Evolutionary conservation across 495 filamentous ascomycete genomes (phyloP).

Genomic region (Delitschia confertaspora): DNA sequence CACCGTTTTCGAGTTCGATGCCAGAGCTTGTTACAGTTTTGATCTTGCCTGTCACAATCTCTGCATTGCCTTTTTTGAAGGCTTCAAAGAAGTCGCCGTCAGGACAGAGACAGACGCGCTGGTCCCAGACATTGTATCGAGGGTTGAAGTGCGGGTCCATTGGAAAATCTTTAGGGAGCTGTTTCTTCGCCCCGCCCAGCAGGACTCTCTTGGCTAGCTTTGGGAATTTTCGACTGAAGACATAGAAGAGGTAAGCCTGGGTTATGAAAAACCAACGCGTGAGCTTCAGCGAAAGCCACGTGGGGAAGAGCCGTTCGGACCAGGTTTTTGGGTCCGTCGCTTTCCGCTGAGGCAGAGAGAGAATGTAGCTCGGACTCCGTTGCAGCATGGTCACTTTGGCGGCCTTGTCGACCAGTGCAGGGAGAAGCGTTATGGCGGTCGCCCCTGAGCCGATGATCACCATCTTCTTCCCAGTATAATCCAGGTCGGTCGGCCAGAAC

Average conservation of each 20-base stretch:
- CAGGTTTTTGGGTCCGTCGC: conserved; percentile 36
- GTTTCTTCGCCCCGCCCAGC: conserved; percentile 32
- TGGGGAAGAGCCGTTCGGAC: conserved; percentile 40
- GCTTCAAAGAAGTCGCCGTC: conserved; percentile 64
- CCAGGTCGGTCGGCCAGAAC: conserved; percentile 44
- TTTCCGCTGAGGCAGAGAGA: conserved; percentile 14
- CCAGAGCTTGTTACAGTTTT: conserved; percentile 50
- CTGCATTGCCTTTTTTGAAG: conserved; percentile 48
- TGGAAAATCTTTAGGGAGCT: conserved; percentile 49
- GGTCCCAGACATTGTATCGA: conserved; percentile 61
- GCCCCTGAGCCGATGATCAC: conserved; percentile 29
- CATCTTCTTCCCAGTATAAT: conserved; percentile 27
- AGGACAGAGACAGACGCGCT: conserved; percentile 63
- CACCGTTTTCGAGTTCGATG: conserved; percentile 49
- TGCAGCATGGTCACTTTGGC: conserved; percentile 30
- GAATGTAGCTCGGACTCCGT: conserved; percentile 23
- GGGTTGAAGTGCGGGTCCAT: conserved; percentile 64
- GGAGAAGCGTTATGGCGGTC: conserved; percentile 27
- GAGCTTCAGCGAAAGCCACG: conserved; percentile 33
- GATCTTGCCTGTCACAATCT: conserved; percentile 62
- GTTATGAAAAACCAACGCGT: conserved; percentile 43
- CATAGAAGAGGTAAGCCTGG: conserved; percentile 41
- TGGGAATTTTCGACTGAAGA: conserved; percentile 52
- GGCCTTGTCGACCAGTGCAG: conserved; percentile 19
- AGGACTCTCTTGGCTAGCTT: conserved; percentile 42